Base-by-base conservation (phyloP, 179 eudicot species). In the Corrigiola litoralis region DNA sequence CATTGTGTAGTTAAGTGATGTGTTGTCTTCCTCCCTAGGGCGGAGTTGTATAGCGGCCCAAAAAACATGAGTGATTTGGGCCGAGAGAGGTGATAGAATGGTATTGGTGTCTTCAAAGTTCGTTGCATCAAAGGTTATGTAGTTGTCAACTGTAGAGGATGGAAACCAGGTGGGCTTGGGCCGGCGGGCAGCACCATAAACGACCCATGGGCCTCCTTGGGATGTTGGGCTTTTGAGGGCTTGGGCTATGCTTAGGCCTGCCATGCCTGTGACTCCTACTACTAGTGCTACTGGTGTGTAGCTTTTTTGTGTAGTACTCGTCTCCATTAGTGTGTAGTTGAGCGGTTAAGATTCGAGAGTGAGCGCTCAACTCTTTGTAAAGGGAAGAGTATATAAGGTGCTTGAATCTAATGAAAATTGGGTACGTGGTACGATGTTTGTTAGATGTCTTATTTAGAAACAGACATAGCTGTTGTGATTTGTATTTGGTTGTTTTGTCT, bases 241-340 rank as follows among this genome's bases (percentile, higher is more conserved):
- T 40, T 77, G 52, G 36, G 81, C 78, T 42, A 77, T 59, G 59
- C 58, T 45, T 1, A 73, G 52, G 33, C 81, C 81, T 33, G 71
- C 75, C 81, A 77, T 77, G 65, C 78, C 81, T 2, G 81, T 77
- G 12, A 70, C 78, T 8, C 81, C 75, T 20, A 76, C 73, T 5
- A 70, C 29, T 23, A 71, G 65, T 17, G 69, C 75, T 0, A 55
- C 69, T 9, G 38, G 38, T n/a, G 38, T 25, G 57, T 23, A 2
- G 51, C n/a, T n/a, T n/a, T 18, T 47, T 47, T 47, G 51, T 4
- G 18, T 47, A 25, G 51, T 50, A 50, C 31, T n/a, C n/a, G n/a
- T n/a, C n/a, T n/a, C n/a, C n/a, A n/a, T n/a, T n/a, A n/a, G n/a
- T n/a, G n/a, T n/a, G n/a, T n/a, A n/a, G n/a, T n/a, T n/a, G n/a